Percentiles rank a stretch among this genome's conserved stretches.
phyloP scores from a whole-genome alignment of 495 filamentous ascomycete genomes.

The Mycothermus thermophilus region DNA sequence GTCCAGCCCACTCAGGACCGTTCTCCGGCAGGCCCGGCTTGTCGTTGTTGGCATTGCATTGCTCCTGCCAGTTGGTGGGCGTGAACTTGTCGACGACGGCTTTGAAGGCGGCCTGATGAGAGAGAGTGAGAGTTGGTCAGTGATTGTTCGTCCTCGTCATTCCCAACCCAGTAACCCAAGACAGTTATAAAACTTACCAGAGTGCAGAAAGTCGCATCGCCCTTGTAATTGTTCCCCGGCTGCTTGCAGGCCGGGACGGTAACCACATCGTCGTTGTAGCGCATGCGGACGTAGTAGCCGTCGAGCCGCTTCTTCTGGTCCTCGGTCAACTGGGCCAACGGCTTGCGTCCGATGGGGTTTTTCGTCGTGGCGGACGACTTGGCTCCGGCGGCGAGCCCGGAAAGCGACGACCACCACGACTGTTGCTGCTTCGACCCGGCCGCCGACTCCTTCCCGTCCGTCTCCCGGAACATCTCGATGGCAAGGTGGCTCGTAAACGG shows the following conservation, averaged over 20 bases:
- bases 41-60: constrained; percentile 54
- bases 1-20: constrained; percentile 45
- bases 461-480: constrained; percentile 67
- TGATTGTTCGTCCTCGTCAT: no score
- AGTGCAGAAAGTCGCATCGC: constrained; percentile 86
- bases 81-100: constrained; percentile 80
- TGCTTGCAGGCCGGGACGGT: constrained; percentile 66
- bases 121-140: no score
- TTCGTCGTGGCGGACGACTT: constrained; percentile 7
- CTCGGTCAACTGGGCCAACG: constrained; percentile 31
- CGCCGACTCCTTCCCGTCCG: constrained; percentile 7
- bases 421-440: constrained; percentile 9
- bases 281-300: constrained; percentile 81
- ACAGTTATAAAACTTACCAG: constrained; percentile 49
- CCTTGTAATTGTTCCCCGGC: constrained; percentile 70
- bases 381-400: constrained; percentile 21
- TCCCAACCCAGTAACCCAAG: no score
- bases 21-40: constrained; percentile 37
- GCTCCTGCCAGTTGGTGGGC: constrained; percentile 61
- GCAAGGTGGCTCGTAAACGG: constrained; percentile 86
- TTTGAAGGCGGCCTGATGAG: constrained; percentile 78
- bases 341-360: constrained; percentile 37
- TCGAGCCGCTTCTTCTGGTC: constrained; percentile 41
- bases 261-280: constrained; percentile 79
- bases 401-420: constrained; percentile 36